Conservation (phyloP, 1,284 basidiomycete species). For the Prillingera fragicola region DNA sequence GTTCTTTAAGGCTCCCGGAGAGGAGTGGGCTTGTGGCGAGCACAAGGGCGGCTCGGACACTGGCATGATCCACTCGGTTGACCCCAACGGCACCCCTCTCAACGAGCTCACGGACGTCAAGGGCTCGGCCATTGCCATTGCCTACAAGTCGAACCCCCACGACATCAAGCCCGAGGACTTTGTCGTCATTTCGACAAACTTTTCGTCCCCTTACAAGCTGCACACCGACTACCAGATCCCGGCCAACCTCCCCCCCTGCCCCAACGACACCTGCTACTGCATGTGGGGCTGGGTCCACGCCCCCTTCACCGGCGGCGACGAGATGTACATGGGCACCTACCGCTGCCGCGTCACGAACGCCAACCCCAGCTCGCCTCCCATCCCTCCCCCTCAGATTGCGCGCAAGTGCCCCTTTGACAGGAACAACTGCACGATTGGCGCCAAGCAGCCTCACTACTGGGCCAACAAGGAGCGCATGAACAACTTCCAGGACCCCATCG, state of each 20-base stretch:
- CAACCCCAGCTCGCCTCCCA: slow-evolving; percentile 19
- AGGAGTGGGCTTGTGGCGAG: no score
- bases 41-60: no score
- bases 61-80: no score
- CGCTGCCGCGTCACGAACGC: slow-evolving; percentile 40
- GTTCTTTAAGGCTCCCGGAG: no score
- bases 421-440: slow-evolving; percentile 23
- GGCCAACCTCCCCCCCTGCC: slow-evolving; percentile 61
- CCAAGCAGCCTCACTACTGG: slow-evolving; percentile 44
- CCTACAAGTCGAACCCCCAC: slow-evolving; percentile 58
- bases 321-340: slow-evolving; percentile 34
- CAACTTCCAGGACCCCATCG: slow-evolving; percentile 35
- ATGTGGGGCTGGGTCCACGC: slow-evolving; percentile 63
- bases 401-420: slow-evolving; percentile 14
- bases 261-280: slow-evolving; percentile 60
- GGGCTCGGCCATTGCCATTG: slow-evolving; percentile 54
- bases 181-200: slow-evolving; percentile 64
- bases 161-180: slow-evolving; percentile 61
- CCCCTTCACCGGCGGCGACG: slow-evolving; percentile 18
- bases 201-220: slow-evolving; percentile 63
- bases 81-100: not conserved
- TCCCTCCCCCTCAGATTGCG: slow-evolving; percentile 34
- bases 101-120: slow-evolving; percentile 5
- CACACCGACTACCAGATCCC: slow-evolving; percentile 61
- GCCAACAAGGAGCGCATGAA: slow-evolving; percentile 40